Evolutionary conservation across 495 filamentous ascomycete species (phyloP), one percentile per base, ranked within the genome.

Genomic region (Tuber aestivum): DNA sequence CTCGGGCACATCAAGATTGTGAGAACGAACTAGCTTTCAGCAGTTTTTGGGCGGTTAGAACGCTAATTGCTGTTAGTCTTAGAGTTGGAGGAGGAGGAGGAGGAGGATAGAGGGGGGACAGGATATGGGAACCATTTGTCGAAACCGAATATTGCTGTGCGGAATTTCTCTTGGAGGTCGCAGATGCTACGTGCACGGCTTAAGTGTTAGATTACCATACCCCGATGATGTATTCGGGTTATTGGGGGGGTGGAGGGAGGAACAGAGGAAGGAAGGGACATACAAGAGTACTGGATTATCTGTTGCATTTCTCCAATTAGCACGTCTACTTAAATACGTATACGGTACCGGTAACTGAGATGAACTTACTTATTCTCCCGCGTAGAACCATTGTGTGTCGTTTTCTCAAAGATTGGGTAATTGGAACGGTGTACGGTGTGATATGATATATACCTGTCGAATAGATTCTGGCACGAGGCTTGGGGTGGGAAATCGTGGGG

Each of bases 81-180:
- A 44, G 27, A 18, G 35, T 35, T 40, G 70, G 41, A 48, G 32
- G 69, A 40, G 32, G 35, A 16, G 18, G 16, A 27, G 9, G 50
- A 5, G 3, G n/a, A 23, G 50, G 10, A 1, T 3, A 9, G 23
- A n/a, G n/a, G 23, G 2, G 3, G 10, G 9, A 70, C n/a, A 35
- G 71, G 38, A 40, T 40, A 40, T 44, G 76, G 72, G 40, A 78
- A 79, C 78, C 78, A 79, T 81, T 92, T 92, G 70, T 92, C 86
- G 81, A 93, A 97, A 83, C 96, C 90, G 83, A 89, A 88, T 82
- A 99, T 96, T 61, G 89, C 89, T 7, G 86, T 84, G 68, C 93
- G 89, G 86, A 99, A 99, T 83, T 92, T 94, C 78, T 97, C 94
- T 87, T 99, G 95, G 78, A 97, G 88, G 81, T 99, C 95, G 86